Base-by-base conservation (phyloP, 306 rosid species). In the Ziziphus jujuba region DNA sequence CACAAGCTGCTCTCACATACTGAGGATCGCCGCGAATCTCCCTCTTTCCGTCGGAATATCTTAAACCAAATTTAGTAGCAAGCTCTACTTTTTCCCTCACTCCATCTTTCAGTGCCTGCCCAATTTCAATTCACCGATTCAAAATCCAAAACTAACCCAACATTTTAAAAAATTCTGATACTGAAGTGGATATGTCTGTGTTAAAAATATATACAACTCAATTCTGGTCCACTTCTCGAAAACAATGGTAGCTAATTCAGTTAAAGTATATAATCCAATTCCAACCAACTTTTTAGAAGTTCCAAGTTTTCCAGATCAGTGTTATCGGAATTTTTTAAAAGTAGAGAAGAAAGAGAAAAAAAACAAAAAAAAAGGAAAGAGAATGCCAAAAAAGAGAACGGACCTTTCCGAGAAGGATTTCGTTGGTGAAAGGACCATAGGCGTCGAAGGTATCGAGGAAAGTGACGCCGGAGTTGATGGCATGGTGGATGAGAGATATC, bases 51-150 rank as follows among this genome's bases (percentile, higher is more conserved):
- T 60, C 72, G 0, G 3, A n/a, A n/a, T n/a, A n/a, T n/a, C n/a
- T n/a, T n/a, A n/a, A n/a, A n/a, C 85, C 96, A 5, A 86, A 88
- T 66, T 88, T 91, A 4, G 97, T 82, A 20, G 85, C 96, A 76
- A 87, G 63, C 61, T 87, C 79, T 38, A 84, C 89, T 54, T 70
- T 79, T 6, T 72, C 79, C 25, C 84, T 67, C 8, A 74, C 47
- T 3, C 73, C 89, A 8, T 70, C 88, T n/a, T 72, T 72, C 33
- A 87, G 34, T 56, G 80, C 89, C 83, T 81, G 54, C 12, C 61
- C 15, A 6, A 11, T 33, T 5, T 24, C 10, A 3, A 9, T n/a
- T n/a, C n/a, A n/a, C n/a, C n/a, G n/a, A n/a, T n/a, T n/a, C n/a
- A n/a, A n/a, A n/a, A 10, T 22, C 6, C 2, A 5, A 43, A 16